Evolutionary conservation across 768 basidiomycete species (phyloP), one percentile per base, ranked within the genome.

Genomic region (Lactarius evosmus): DNA sequence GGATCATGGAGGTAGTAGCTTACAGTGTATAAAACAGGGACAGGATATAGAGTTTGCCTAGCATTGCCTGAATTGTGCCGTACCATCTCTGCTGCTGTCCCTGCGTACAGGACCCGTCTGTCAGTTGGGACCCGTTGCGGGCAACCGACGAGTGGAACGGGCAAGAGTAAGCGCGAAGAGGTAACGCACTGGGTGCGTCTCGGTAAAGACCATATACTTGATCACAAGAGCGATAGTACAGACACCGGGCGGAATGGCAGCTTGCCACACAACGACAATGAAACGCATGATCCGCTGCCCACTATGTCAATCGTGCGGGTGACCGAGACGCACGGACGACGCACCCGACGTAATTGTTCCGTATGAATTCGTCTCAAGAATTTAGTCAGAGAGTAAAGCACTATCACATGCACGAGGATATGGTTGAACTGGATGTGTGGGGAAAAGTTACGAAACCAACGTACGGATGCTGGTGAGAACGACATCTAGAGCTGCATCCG

Each of bases 11-110:
- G 8, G 27, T 2, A 3, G 14, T 14, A 8, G 29, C 63, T 30
- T 51, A 65, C 58, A 61, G 33, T 22, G 63, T 61, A 41, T n/a
- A 61, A 52, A 25, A 60, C n/a, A 65, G 25, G 8, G 63, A 65
- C 40, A 61, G 6, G 34, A 61, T 38, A 34, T 61, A 65, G 2
- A 65, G 38, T 59, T 65, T 65, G 54, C 59, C 63, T 29, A 65
- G 55, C 59, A 65, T 65, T 17, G 63, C 63, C 44, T 65, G 63
- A 8, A 65, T 56, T 33, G 49, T 9, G 12, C 54, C 4, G 27
- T 56, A 65, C 63, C 63, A 65, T 38, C 41, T 16, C 22, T 51
- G 38, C 29, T 4, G 14, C n/a, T 30, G 8, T 25, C 53, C 54
- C 63, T 65, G 49, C 17, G 41, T 16, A 30, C n/a, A 22, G 34